Conservation (phyloP, 2,329 filamentous ascomycete species). For the Neonectria magnoliae region DNA sequence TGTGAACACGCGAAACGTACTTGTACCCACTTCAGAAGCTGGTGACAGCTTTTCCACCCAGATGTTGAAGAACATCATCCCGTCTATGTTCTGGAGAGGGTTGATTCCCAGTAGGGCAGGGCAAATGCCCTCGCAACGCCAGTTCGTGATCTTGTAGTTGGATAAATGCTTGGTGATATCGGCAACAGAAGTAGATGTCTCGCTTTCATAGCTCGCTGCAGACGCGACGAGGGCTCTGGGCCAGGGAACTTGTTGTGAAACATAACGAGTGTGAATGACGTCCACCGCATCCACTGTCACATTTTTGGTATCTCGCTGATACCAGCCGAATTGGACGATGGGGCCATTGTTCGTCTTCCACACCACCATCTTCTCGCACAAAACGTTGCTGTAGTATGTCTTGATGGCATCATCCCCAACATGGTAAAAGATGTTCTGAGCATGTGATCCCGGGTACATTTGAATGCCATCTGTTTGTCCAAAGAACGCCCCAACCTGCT, state of each 20-base stretch:
- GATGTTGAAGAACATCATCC: conserved; percentile 25
- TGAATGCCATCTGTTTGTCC: conserved; percentile 50
- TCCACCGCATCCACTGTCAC: conserved; percentile 42
- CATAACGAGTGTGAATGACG: conserved; percentile 39
- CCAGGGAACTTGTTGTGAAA: conserved; percentile 9
- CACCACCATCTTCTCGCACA: conserved; percentile 36
- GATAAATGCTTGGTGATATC: conserved; percentile 21
- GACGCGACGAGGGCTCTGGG: conserved; percentile 25
- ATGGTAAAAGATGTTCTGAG: conserved; percentile 50
- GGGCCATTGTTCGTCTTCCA: conserved; percentile 48
- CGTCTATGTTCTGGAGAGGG: conserved; percentile 31
- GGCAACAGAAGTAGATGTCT: conserved; percentile 22
- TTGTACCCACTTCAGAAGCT: conserved; percentile 16
- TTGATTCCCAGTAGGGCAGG: conserved; percentile 30
- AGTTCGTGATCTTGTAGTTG: conserved; percentile 30
- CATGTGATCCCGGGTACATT: conserved; percentile 44
- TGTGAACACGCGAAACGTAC: conserved; percentile 26
- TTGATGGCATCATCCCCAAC: conserved; percentile 50
- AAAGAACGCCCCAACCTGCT: conserved; percentile 52
- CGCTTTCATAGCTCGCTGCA: conserved; percentile 23
- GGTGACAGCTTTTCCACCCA: conserved; percentile 18
- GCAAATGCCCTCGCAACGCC: conserved; percentile 32
- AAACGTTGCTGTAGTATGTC: conserved; percentile 46
- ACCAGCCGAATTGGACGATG: conserved; percentile 50
- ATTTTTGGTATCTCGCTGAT: conserved; percentile 39